Evolutionary conservation across 441 rosid species (phyloP).

Genomic region (Pelargonium australe): DNA sequence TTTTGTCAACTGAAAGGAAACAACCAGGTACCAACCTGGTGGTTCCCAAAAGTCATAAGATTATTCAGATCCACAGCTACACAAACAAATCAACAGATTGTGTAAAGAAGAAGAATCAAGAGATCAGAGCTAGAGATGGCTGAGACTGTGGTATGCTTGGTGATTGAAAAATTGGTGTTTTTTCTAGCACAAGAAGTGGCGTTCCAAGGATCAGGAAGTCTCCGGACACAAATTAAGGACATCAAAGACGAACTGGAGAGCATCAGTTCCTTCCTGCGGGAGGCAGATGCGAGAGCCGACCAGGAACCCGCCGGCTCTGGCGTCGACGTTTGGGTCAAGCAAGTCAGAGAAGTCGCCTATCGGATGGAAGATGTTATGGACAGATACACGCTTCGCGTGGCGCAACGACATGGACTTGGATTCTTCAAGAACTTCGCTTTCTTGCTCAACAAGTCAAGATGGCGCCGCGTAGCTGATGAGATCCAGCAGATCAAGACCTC

Average conservation of each 20-base stretch:
- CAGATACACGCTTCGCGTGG: constrained; percentile 15
- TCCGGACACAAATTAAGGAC: not conserved
- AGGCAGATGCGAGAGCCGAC: constrained; percentile 14
- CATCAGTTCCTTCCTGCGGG: constrained; percentile 19
- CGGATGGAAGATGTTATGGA: constrained; percentile 22
- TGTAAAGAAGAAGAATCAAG: not conserved
- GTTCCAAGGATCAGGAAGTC: not conserved
- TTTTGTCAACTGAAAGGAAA: no score
- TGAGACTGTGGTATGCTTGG: not conserved
- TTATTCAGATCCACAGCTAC: not conserved
- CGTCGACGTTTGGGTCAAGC: constrained; percentile 13
- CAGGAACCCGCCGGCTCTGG: not conserved
- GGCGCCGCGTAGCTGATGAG: constrained; percentile 6
- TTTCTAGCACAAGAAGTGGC: constrained; percentile 7
- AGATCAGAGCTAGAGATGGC: constrained; percentile 4
- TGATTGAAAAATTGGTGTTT: not conserved
- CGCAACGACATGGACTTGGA: not conserved
- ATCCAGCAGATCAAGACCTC: constrained; percentile 5
- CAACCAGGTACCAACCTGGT: no score
- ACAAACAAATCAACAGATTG: not conserved
- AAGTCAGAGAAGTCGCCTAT: constrained; percentile 16
- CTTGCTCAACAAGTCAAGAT: not conserved
- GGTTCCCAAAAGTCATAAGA: no score
- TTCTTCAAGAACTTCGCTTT: not conserved
- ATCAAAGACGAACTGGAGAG: constrained; percentile 7